Conservation (phyloP, 306 rosid species). For the Gynostemma pentaphyllum region DNA sequence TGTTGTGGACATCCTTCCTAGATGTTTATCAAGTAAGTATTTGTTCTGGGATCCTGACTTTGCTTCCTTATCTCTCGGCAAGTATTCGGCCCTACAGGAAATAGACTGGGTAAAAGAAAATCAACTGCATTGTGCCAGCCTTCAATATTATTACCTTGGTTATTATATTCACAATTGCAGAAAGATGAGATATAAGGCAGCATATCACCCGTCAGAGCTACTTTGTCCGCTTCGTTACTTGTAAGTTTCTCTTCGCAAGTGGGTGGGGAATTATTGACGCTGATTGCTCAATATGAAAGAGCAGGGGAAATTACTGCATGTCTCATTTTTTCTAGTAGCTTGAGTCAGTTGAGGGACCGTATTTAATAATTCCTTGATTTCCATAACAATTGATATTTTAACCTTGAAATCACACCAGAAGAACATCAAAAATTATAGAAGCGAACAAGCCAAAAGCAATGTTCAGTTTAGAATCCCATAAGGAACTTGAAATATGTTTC, state of each 20-base stretch:
- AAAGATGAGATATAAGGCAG: slow-evolving; percentile 97
- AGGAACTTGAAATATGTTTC: not conserved
- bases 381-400: not conserved
- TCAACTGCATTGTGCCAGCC: slow-evolving; percentile 57
- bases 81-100: slow-evolving; percentile 88
- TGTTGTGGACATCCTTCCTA: slow-evolving; percentile 90
- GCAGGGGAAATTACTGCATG: not conserved
- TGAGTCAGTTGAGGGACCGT: not conserved
- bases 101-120: slow-evolving; percentile 84
- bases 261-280: not conserved
- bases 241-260: slow-evolving; percentile 43
- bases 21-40: slow-evolving; percentile 88
- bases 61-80: slow-evolving; percentile 87
- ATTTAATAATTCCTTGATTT: not conserved
- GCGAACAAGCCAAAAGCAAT: not conserved
- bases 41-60: slow-evolving; percentile 96
- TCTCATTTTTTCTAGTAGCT: not conserved
- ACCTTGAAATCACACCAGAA: not conserved
- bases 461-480: not conserved
- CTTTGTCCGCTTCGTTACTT: slow-evolving; percentile 82
- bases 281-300: not conserved
- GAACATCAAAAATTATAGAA: not conserved
- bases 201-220: slow-evolving; percentile 78
- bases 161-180: slow-evolving; percentile 83
- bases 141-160: slow-evolving; percentile 89